A percentile compares a stretch with the other conserved stretches of the same genome.
phyloP scores from a whole-genome alignment of 768 basidiomycete genomes.

The Russula vinacea region DNA sequence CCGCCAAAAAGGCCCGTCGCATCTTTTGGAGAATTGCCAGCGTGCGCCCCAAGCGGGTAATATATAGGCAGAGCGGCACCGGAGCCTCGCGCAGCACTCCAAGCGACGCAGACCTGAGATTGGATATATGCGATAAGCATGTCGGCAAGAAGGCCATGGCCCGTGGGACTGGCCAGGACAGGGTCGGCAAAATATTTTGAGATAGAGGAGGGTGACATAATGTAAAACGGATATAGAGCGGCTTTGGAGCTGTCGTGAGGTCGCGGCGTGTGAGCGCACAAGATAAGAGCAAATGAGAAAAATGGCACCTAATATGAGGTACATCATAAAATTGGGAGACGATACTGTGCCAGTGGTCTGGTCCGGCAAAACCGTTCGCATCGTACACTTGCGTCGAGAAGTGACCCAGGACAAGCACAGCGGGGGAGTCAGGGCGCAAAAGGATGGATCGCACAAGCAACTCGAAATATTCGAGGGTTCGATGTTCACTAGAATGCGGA shows the following conservation, averaged over 20 bases:
- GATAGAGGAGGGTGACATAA: conserved; percentile 63
- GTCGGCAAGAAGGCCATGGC: conserved; percentile 88
- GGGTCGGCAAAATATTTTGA: conserved; percentile 77
- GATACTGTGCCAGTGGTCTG: conserved; percentile 83
- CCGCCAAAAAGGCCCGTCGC: conserved; percentile 79
- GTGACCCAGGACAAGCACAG: conserved; percentile 92
- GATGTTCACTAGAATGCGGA: conserved; percentile 51
- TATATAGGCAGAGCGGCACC: conserved; percentile 27
- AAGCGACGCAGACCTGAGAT: conserved; percentile 81
- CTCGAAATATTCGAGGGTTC: conserved; percentile 82
- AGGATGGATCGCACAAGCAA: conserved; percentile 89
- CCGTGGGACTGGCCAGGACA: conserved; percentile 71
- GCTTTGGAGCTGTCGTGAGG: conserved; percentile 63
- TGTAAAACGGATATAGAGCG: conserved; percentile 76
- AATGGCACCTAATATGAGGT: conserved; percentile 71
- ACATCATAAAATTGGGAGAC: conserved; percentile 98
- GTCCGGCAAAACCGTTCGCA: conserved; percentile 78
- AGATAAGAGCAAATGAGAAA: not conserved
- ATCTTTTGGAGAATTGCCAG: conserved; percentile 41
- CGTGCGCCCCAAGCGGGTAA: conserved; percentile 32
- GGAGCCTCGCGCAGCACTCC: conserved; percentile 53
- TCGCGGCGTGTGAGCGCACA: not conserved
- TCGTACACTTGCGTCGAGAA: conserved; percentile 84
- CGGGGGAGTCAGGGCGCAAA: conserved; percentile 85
- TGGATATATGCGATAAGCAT: conserved; percentile 90